Percentiles rank a stretch among this genome's conserved stretches.
phyloP scores from a whole-genome alignment of 164 flowering plant species.

The Vitis amurensis region DNA sequence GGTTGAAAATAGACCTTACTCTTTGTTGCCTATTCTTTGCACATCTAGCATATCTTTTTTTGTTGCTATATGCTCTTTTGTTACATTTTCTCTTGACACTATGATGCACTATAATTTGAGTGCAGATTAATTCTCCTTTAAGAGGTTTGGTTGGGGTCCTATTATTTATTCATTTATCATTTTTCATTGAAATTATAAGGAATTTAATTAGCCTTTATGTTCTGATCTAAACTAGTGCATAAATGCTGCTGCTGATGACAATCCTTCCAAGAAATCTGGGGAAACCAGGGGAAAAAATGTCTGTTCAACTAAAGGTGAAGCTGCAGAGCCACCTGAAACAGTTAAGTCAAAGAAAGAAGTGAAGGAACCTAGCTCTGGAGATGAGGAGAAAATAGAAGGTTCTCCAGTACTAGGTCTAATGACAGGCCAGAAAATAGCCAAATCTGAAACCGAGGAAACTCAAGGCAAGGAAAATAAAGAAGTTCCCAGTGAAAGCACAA shows the following conservation, averaged over 20 bases:
- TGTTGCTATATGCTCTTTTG: no score
- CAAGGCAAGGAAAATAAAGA: conserved; percentile 21
- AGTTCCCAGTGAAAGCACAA: conserved; percentile 37
- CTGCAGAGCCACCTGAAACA: conserved; percentile 25
- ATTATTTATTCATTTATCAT: no score
- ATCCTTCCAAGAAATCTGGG: conserved; percentile 20
- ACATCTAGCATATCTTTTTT: no score
- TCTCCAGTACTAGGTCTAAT: conserved; percentile 67
- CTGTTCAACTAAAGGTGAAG: conserved; percentile 16
- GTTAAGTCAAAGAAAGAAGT: conserved; percentile 28
- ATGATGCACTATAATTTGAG: no score
- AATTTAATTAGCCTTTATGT: neutral
- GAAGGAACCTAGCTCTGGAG: conserved; percentile 31
- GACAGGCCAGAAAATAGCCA: conserved; percentile 25
- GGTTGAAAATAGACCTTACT: no score
- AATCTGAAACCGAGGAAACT: conserved; percentile 29
- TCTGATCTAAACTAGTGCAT: conserved; percentile 19
- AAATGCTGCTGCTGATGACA: conserved; percentile 15
- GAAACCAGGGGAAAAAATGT: conserved; percentile 11
- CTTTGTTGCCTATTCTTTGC: no score
- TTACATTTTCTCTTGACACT: no score
- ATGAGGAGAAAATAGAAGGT: conserved; percentile 49
- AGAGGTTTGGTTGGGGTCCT: no score
- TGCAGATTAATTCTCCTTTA: no score
- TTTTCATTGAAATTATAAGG: no score